phyloP scores from a whole-genome alignment of 768 basidiomycete species.

The Tubosaeta sp. region DNA sequence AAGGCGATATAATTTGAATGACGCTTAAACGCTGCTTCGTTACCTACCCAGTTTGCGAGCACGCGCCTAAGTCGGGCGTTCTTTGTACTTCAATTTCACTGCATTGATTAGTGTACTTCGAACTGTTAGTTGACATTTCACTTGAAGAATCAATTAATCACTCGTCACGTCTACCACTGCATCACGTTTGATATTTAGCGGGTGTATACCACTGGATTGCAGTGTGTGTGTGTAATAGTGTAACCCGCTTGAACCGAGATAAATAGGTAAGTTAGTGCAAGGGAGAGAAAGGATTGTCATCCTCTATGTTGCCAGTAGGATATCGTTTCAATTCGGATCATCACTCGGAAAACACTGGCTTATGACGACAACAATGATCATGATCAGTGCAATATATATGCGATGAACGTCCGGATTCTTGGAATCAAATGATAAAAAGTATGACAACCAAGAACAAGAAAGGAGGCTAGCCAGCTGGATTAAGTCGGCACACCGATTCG shows the following conservation, averaged over 20 bases:
- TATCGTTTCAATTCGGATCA: slow-evolving; percentile 1
- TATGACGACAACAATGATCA: background rate
- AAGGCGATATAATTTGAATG: slow-evolving; percentile 2
- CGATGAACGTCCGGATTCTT: background rate
- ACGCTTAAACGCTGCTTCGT: background rate
- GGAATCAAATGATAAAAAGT: background rate
- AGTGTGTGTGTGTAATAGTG: too few relatives aligned
- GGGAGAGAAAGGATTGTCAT: background rate
- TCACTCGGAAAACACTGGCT: background rate
- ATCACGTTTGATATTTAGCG: too few relatives aligned
- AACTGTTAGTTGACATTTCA: too few relatives aligned
- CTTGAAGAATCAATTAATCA: too few relatives aligned
- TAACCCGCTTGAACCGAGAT: background rate
- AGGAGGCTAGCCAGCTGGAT: background rate
- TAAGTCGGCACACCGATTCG: slow-evolving; percentile 22
- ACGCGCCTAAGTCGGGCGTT: background rate
- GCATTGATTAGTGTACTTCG: too few relatives aligned
- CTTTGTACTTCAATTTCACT: background rate
- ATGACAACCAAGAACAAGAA: background rate
- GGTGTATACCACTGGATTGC: too few relatives aligned
- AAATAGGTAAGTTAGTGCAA: background rate
- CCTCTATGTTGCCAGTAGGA: background rate
- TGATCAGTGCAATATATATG: background rate
- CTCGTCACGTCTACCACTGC: too few relatives aligned
- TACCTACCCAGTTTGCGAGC: background rate